phyloP scores from a whole-genome alignment of 331 rosid species.

The Quercus phellos region DNA sequence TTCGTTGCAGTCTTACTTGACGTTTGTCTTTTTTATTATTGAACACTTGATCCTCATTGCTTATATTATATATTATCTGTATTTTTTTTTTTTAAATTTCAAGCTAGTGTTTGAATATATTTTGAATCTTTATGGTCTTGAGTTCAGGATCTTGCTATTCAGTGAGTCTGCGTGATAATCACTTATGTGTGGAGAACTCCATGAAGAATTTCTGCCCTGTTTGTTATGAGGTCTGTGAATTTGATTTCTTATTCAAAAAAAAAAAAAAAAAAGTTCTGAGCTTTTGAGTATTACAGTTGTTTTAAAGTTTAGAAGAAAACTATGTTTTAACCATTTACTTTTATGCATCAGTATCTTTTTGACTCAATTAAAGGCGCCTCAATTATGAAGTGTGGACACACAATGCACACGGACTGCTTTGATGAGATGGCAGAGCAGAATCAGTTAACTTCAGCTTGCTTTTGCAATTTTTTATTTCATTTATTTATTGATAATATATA shows the following conservation, averaged over 20 bases:
- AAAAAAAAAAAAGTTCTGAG: too few relatives aligned
- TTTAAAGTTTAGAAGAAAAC: slow-evolving; percentile 7
- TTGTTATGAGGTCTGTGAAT: slow-evolving; percentile 63
- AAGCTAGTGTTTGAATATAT: neutral
- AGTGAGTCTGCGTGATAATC: slow-evolving; percentile 41
- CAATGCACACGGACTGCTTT: slow-evolving; percentile 63
- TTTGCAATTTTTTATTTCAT: neutral
- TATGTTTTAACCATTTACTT: slow-evolving; percentile 24
- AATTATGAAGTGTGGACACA: slow-evolving; percentile 65
- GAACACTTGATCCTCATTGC: neutral
- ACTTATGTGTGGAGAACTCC: slow-evolving; percentile 70
- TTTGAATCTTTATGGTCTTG: neutral
- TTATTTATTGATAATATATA: neutral
- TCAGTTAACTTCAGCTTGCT: slow-evolving; percentile 38
- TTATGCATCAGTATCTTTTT: slow-evolving; percentile 56
- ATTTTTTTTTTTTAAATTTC: neutral
- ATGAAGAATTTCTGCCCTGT: slow-evolving; percentile 70
- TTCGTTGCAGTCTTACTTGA: too few relatives aligned
- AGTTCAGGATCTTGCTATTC: slow-evolving; percentile 60
- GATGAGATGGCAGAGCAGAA: slow-evolving; percentile 37
- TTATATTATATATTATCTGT: neutral
- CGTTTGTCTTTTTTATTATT: neutral
- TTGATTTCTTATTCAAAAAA: too few relatives aligned
- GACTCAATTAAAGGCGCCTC: slow-evolving; percentile 52
- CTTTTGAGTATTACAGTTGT: neutral